Evolutionary conservation across 768 basidiomycete genomes (phyloP).

Genomic region (Lactifluus volemus): DNA sequence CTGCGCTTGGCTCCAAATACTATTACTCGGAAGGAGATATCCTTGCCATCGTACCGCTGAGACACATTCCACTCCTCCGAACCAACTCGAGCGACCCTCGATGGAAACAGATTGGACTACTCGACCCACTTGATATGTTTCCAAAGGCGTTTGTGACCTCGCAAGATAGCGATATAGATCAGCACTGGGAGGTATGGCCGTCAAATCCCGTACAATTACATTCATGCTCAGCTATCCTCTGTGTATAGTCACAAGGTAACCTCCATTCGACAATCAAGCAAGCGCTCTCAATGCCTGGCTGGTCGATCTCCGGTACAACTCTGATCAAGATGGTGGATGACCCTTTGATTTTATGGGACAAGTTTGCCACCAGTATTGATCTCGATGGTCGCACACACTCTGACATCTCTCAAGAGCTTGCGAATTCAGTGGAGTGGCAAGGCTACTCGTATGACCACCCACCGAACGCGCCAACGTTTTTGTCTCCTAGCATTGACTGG

Average conservation of each 20-base stretch:
- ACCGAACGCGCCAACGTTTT: constrained; percentile 35
- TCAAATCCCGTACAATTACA: not conserved
- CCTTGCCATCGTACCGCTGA: constrained; percentile 29
- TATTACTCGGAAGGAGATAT: constrained; percentile 30
- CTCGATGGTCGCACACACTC: constrained; percentile 29
- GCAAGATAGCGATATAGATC: constrained; percentile 21
- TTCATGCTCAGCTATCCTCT: not conserved
- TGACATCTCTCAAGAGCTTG: constrained; percentile 41
- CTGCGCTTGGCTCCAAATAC: not conserved
- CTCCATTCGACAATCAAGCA: not conserved
- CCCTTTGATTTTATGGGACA: constrained; percentile 37
- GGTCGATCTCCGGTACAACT: not conserved
- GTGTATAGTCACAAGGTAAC: not conserved
- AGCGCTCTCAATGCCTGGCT: not conserved
- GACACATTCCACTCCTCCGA: constrained; percentile 36
- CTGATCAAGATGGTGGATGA: constrained; percentile 15
- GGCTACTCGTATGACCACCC: constrained; percentile 43
- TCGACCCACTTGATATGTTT: constrained; percentile 50
- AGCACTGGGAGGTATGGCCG: not conserved
- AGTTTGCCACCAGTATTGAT: constrained; percentile 31
- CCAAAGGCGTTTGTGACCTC: constrained; percentile 22
- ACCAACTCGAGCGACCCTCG: constrained; percentile 25
- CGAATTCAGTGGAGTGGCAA: constrained; percentile 47
- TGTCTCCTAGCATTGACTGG: constrained; percentile 46
- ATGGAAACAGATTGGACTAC: constrained; percentile 25